Percentiles rank a stretch among this genome's conserved stretches.
Conservation (phyloP, 768 basidiomycete species). For the Rhizopogon vinicolor region DNA sequence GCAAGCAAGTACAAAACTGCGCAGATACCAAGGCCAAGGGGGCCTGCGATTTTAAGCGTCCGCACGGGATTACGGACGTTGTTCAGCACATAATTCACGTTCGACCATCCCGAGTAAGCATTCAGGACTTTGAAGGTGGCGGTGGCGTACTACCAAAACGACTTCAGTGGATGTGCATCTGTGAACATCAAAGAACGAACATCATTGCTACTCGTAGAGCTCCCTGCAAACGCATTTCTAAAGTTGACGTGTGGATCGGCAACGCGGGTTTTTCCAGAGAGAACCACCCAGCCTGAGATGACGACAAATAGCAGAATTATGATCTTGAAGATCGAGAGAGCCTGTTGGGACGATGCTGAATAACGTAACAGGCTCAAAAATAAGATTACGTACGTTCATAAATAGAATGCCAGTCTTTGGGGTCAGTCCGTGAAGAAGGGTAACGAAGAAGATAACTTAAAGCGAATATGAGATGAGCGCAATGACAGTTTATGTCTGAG, state of each 20-base stretch:
- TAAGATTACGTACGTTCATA: slow-evolving; percentile 44
- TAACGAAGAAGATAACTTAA: slow-evolving; percentile 47
- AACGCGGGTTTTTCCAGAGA: slow-evolving; percentile 54
- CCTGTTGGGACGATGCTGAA: slow-evolving; percentile 21
- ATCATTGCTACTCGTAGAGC: slow-evolving; percentile 47
- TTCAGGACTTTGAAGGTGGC: slow-evolving; percentile 56
- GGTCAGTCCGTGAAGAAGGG: slow-evolving; percentile 46
- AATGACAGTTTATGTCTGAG: background rate
- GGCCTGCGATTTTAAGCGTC: slow-evolving; percentile 59
- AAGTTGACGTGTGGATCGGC: slow-evolving; percentile 56
- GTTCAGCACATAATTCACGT: slow-evolving; percentile 56
- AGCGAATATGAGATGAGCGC: background rate
- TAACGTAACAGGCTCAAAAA: background rate
- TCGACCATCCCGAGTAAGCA: slow-evolving; percentile 48
- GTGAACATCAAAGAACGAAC: slow-evolving; percentile 14
- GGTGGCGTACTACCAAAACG: slow-evolving; percentile 46
- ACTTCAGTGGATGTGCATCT: background rate
- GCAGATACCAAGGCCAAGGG: slow-evolving; percentile 52
- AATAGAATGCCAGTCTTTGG: slow-evolving; percentile 44
- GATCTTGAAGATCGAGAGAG: slow-evolving; percentile 50
- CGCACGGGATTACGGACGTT: slow-evolving; percentile 56
- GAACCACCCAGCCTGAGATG: slow-evolving; percentile 56
- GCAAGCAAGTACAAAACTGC: slow-evolving; percentile 49
- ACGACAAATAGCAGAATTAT: slow-evolving; percentile 50
- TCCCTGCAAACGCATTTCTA: slow-evolving; percentile 51